Conservation (phyloP, 768 basidiomycete species). For the Tylopilus intermedius region DNA sequence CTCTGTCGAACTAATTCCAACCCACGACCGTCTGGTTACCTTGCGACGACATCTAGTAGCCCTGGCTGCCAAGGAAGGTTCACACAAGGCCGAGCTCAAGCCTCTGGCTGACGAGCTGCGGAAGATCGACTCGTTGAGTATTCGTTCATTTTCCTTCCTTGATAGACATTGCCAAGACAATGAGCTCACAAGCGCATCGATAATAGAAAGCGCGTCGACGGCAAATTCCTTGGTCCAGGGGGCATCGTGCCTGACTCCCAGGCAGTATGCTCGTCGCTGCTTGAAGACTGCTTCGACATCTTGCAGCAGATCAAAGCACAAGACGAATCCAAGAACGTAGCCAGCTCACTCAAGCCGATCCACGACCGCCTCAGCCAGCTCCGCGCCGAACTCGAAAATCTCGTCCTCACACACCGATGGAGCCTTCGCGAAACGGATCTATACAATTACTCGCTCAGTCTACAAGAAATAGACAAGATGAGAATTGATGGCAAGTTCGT, state of each 20-base stretch:
- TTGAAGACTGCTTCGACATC: conserved; percentile 97
- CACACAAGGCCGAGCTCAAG: conserved; percentile 83
- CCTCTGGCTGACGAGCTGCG: conserved; percentile 88
- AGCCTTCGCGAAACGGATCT: conserved; percentile 91
- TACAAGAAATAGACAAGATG: conserved; percentile 97
- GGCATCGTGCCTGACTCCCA: conserved; percentile 89
- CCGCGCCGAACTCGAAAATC: conserved; percentile 80
- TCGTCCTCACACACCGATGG: conserved; percentile 96
- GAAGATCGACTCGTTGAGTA: conserved; percentile 93
- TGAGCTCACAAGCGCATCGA: background rate
- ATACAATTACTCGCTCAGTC: conserved; percentile 87
- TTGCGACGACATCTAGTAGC: conserved; percentile 85
- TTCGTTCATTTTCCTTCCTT: conserved; percentile 24
- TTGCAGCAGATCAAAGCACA: conserved; percentile 91
- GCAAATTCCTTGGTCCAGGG: conserved; percentile 89
- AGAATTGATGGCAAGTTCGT: conserved; percentile 95
- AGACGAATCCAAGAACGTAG: conserved; percentile 85
- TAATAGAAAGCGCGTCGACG: conserved; percentile 83
- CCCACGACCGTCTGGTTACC: conserved; percentile 84
- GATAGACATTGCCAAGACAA: conserved; percentile 19
- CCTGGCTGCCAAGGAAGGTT: conserved; percentile 81
- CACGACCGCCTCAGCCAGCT: conserved; percentile 88
- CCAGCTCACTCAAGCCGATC: conserved; percentile 82
- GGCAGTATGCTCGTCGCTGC: conserved; percentile 82
- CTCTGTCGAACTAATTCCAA: conserved; percentile 83